Conservation (phyloP, 306 rosid species). For the Argentina anserina region DNA sequence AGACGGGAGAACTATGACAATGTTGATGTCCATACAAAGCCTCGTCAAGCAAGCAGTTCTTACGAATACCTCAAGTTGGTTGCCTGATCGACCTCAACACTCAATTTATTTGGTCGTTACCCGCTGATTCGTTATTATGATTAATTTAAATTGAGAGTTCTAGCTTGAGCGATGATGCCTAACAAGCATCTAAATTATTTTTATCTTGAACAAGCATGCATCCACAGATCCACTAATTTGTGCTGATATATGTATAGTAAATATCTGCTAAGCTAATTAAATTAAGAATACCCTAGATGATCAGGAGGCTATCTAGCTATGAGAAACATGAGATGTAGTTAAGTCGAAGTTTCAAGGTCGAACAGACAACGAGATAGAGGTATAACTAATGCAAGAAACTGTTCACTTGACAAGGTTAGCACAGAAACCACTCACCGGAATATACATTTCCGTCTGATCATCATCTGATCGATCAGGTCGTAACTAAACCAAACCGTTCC, state of each 20-base stretch:
- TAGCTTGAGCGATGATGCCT: background rate
- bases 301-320: background rate
- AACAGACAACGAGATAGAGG: conserved; percentile 46
- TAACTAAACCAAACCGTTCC: background rate
- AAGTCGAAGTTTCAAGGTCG: conserved; percentile 26
- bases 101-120: background rate
- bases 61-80: conserved; percentile 27
- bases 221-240: too few relatives aligned
- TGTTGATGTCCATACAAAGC: conserved; percentile 25
- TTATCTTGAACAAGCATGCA: too few relatives aligned
- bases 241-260: background rate
- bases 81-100: conserved; percentile 19
- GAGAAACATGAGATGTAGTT: background rate
- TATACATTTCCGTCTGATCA: background rate
- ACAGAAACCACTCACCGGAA: conserved; percentile 21
- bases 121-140: background rate
- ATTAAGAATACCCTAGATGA: background rate
- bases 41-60: conserved; percentile 30
- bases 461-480: background rate
- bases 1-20: background rate
- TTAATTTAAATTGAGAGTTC: background rate
- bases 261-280: background rate
- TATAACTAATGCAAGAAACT: conserved; percentile 17
- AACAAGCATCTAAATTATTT: background rate
- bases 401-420: conserved; percentile 32